These are phyloP conservation scores for Mortierella polycephala DNA, from an alignment of 371 early-diverging fungal species.

Conservation along the genomic window DNA sequence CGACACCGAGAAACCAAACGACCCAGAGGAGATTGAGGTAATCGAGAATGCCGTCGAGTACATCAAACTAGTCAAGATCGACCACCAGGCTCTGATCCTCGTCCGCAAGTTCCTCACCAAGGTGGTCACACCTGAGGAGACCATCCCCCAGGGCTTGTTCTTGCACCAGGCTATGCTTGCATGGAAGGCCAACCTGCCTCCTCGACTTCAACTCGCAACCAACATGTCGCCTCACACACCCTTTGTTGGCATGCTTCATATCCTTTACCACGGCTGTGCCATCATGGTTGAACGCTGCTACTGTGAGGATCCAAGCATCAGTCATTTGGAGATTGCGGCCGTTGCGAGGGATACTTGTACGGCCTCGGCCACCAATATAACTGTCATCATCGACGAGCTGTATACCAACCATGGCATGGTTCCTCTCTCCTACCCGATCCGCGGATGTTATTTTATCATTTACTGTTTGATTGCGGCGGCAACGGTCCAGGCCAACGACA, in stretches of 20 bases:
- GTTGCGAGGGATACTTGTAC: conserved; percentile 64
- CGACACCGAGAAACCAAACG: conserved; percentile 50
- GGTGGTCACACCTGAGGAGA: conserved; percentile 50
- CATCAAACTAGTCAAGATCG: conserved; percentile 55
- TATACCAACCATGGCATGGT: conserved; percentile 53
- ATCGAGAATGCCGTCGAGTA: conserved; percentile 49
- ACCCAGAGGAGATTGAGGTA: conserved; percentile 40
- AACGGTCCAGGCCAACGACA: conserved; percentile 47
- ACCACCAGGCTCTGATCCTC: conserved; percentile 50
- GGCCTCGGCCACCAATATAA: conserved; percentile 62
- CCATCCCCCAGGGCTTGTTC: conserved; percentile 48
- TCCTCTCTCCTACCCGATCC: conserved; percentile 53
- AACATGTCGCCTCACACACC: conserved; percentile 49
- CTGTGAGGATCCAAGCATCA: conserved; percentile 47
- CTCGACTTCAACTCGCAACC: conserved; percentile 44
- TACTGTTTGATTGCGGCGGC: conserved; percentile 57
- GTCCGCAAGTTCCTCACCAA: conserved; percentile 54
- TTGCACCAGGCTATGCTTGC: conserved; percentile 45
- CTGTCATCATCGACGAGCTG: conserved; percentile 60
- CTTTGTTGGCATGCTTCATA: conserved; percentile 59
- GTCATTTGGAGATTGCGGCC: conserved; percentile 47
- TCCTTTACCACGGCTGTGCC: conserved; percentile 64
- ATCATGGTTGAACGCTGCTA: conserved; percentile 69
- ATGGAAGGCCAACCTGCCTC: conserved; percentile 51
- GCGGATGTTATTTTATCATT: conserved; percentile 57